Base-by-base conservation (phyloP, 495 filamentous ascomycete genomes). In the Tuber calosporum region DNA sequence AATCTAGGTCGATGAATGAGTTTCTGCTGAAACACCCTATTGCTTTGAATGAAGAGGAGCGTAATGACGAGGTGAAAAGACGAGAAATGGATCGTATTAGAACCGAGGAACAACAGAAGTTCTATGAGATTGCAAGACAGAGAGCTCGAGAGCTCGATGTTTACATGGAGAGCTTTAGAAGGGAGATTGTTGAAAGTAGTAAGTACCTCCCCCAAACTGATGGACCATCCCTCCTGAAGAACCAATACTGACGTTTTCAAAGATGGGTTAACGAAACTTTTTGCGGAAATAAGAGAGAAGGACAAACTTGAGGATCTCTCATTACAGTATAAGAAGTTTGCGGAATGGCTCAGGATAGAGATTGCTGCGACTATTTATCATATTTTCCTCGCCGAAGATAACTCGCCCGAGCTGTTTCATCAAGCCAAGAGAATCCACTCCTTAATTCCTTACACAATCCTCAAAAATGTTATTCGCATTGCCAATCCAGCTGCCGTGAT, bases 261-360 rank as follows among this genome's bases (percentile, higher is more conserved):
- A 90, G 88, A 97, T 84, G 95, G 95, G 15, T 85, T 99, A 70
- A 96, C 94, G 1, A 95, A 92, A 81, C 89, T 99, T 34, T 97
- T 99, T 83, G 85, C 89, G 72, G 95, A 97, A 82, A 96, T 99
- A 81, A 89, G 89, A 74, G 89, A 92, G 69, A 97, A 98, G 84
- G 83, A 90, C 58, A 91, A 86, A 22, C 92, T 99, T 68, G 87
- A 88, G 75, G 93, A 98, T 76, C 87, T 99, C 36, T 94, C 91
- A 79, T 88, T 95, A 39, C 93, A 98, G 82, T 99, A 98, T 82
- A 91, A 95, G 79, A 98, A 98, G 80, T 99, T 99, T 80, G 94
- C 94, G 39, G 95, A 99, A 83, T 99, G 95, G 95, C 85, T 98
- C 68, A 90, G 96, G 39, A 99, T 99, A 79, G 95, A 99, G 83